Percentiles rank a stretch among this genome's conserved stretches.
Evolutionary conservation across 208 protist genomes (phyloP).

Genomic region (Borovskyia barvae): DNA sequence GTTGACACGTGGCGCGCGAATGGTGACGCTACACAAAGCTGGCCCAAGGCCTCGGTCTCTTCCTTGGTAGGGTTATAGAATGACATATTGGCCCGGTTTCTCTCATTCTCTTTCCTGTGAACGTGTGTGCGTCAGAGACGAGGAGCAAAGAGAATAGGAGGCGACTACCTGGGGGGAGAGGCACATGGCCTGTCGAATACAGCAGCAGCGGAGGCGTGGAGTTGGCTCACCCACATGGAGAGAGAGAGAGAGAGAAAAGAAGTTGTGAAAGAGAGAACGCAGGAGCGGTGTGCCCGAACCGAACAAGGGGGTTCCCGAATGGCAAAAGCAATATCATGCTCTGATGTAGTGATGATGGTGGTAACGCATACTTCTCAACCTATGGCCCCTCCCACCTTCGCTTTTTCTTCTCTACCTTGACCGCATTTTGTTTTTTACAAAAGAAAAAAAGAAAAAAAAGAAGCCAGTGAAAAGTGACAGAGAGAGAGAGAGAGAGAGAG

Average conservation of each 20-base stretch:
- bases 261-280: background rate
- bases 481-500: background rate
- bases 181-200: background rate
- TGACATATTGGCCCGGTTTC: conserved; percentile 16
- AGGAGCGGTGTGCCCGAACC: conserved; percentile 2
- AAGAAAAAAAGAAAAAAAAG: conserved; percentile 6
- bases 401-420: too few species aligned
- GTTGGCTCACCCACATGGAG: too few species aligned
- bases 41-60: conserved; percentile 10
- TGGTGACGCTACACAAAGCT: conserved; percentile 3
- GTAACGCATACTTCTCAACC: background rate
- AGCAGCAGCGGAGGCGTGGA: background rate
- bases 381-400: background rate
- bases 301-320: background rate
- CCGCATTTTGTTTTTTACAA: too few species aligned
- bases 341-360: background rate
- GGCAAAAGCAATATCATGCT: background rate
- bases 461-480: background rate
- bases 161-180: background rate
- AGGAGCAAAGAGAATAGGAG: background rate
- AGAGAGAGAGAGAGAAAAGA: conserved; percentile 2
- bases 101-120: background rate
- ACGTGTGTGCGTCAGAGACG: conserved; percentile 2
- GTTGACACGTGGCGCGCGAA: background rate
- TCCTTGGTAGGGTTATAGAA: conserved; percentile 34